A percentile compares a stretch with the other conserved stretches of the same genome.
Evolutionary conservation across 805 yeast genomes (phyloP).

Genomic region (Millerozyma miso): DNA sequence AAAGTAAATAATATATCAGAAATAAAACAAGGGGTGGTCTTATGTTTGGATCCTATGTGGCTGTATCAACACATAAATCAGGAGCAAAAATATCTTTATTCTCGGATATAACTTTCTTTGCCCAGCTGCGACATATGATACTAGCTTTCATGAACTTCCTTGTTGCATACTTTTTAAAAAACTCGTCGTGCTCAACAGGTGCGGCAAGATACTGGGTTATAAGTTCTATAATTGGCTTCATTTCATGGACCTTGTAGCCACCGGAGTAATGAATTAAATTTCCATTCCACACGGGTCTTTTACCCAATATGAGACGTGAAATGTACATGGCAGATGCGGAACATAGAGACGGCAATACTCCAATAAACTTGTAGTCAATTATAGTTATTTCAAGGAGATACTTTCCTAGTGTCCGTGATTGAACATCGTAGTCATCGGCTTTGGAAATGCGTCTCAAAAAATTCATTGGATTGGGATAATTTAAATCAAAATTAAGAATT

Average conservation of each 20-base stretch:
- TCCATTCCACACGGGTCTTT: conserved; percentile 70
- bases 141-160: conserved; percentile 85
- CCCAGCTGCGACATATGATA: conserved; percentile 79
- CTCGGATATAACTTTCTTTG: conserved; percentile 52
- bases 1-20: not conserved
- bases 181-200: conserved; percentile 87
- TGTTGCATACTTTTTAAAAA: conserved; percentile 88
- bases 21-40: not conserved
- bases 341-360: conserved; percentile 68
- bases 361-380: conserved; percentile 72
- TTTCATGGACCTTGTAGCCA: conserved; percentile 71
- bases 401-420: conserved; percentile 80
- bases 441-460: conserved; percentile 83
- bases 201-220: conserved; percentile 72
- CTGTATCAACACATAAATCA: conserved; percentile 7
- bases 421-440: conserved; percentile 85
- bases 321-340: conserved; percentile 89
- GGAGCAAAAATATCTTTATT: conserved; percentile 37
- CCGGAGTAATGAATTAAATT: conserved; percentile 90
- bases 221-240: conserved; percentile 68
- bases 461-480: conserved; percentile 87
- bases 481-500: conserved; percentile 66
- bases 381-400: conserved; percentile 74
- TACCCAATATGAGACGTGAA: conserved; percentile 69
- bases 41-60: not conserved